Conservation (phyloP, 805 yeast genomes). For the Starmerella sirachaensis region DNA sequence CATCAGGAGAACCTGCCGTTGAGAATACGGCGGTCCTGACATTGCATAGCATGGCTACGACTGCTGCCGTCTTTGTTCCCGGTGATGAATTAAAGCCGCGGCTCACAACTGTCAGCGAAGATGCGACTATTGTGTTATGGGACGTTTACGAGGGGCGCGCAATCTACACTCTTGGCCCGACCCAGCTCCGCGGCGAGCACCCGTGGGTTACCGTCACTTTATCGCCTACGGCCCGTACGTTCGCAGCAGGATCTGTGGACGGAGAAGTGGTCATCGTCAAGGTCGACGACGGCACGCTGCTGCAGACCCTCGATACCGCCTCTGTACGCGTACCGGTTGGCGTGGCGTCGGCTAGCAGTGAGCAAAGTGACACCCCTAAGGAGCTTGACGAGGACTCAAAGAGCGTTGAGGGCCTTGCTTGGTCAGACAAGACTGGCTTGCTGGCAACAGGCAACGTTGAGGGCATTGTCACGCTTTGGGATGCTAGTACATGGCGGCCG, state of each 20-base stretch:
- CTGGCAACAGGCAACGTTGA: constrained; percentile 83
- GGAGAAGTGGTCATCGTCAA: constrained; percentile 76
- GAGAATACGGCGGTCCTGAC: constrained; percentile 24
- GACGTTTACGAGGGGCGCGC: constrained; percentile 68
- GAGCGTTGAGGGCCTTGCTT: constrained; percentile 67
- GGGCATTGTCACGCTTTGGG: constrained; percentile 75
- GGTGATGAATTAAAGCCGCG: constrained; percentile 48
- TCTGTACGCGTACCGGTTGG: constrained; percentile 23
- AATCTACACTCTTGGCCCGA: constrained; percentile 35
- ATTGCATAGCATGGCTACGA: constrained; percentile 69
- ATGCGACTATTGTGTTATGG: constrained; percentile 81
- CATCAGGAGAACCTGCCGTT: constrained; percentile 3
- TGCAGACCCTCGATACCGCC: constrained; percentile 50
- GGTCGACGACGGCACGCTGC: constrained; percentile 56
- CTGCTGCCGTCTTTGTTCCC: constrained; percentile 65
- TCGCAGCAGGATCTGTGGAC: constrained; percentile 80
- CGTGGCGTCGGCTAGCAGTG: neutral
- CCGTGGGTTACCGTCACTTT: constrained; percentile 75
- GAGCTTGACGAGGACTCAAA: constrained; percentile 37
- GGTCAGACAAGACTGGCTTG: constrained; percentile 55
- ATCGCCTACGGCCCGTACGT: constrained; percentile 38
- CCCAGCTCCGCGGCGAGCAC: constrained; percentile 61
- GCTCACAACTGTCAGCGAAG: constrained; percentile 69
- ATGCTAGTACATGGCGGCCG: constrained; percentile 74
- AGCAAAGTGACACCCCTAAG: too few species aligned